Base-by-base conservation (phyloP, 345 rosid genomes). In the Camelina neglecta region DNA sequence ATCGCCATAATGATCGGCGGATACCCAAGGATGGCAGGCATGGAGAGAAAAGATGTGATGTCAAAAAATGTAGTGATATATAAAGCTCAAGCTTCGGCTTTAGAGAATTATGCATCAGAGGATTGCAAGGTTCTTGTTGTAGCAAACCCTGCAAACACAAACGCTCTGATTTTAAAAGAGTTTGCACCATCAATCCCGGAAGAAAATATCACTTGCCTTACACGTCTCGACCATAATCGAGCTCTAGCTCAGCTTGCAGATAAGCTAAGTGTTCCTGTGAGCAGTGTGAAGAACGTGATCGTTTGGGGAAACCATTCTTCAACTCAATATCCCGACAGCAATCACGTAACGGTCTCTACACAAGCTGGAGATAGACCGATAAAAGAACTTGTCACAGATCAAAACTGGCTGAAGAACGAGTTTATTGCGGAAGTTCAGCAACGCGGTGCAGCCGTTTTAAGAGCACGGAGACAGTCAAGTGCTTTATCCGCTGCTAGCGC, bases 281-380 rank as follows among this genome's bases (percentile, higher is more conserved):
- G 82, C 41, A 85, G 86, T 21, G 89, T 91, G 54, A 93, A 85
- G 79, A 93, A 93, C 38, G 86, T 85, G 3, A 83, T 87, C 66
- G 80, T 93, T 15, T 91, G 97, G 95, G 97, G 97, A 13, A 91
- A 91, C 75, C 98, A 93, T 75, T 93, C 93, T n/a, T 87, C 96
- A 20, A 89, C 97, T 50, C 98, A 91, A 41, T 89, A 89, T 71
- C 98, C 98, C 21, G 98, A 93, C 75, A 88, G 73, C 65, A 89
- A 81, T 54, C 97, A 93, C 21, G 93, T 93, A 11, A 84, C 82
- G 24, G 86, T 84, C 41, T 53, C 58, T 60, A 75, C 82, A 36
- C 48, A 75, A 63, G 50, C 45, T 2, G 86, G 85, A 42, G 86
- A 85, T 41, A 83, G 71, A 56, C 67, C 87, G 60, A 81, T 84